A percentile compares a stretch with the other conserved stretches of the same genome.
Conservation (phyloP, 192 early-diverging fungal species). For the Martensiomyces pterosporus region DNA sequence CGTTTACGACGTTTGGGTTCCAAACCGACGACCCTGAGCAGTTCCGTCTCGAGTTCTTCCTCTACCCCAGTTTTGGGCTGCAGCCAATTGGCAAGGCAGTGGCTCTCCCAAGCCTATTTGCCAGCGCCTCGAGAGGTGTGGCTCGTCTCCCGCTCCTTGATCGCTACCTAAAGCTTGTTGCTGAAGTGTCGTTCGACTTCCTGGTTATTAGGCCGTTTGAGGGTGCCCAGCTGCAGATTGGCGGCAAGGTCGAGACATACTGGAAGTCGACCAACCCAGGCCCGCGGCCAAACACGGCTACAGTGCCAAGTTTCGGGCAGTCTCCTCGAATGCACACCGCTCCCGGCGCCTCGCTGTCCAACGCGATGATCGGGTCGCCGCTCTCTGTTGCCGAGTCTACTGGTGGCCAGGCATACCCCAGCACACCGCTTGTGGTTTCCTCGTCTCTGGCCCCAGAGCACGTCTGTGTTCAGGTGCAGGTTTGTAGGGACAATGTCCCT, state of each 20-base stretch:
- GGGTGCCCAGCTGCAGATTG: conserved; percentile 86
- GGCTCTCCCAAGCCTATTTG: conserved; percentile 70
- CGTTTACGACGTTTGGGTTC: conserved; percentile 70
- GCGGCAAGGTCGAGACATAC: conserved; percentile 95
- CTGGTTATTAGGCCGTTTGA: conserved; percentile 82
- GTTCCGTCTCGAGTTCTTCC: conserved; percentile 88
- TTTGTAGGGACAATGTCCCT: conserved; percentile 82
- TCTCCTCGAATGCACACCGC: background rate
- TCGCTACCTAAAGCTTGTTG: conserved; percentile 85
- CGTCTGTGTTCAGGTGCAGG: conserved; percentile 82
- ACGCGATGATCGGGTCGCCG: conserved; percentile 29
- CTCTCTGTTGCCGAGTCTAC: conserved; percentile 25
- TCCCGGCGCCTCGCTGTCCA: conserved; percentile 17
- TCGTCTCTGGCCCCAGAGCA: conserved; percentile 83
- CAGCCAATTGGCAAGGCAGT: conserved; percentile 86
- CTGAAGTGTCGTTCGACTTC: conserved; percentile 81
- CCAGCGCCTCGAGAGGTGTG: conserved; percentile 19
- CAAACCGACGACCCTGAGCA: conserved; percentile 70
- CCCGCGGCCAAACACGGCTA: conserved; percentile 15
- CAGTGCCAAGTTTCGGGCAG: background rate
- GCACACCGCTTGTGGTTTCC: conserved; percentile 30
- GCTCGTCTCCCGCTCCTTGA: conserved; percentile 78
- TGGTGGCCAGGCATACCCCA: conserved; percentile 6
- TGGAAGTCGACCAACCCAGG: conserved; percentile 93
- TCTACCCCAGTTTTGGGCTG: conserved; percentile 96